Base-by-base conservation (phyloP, 257 asterid genomes). In the Coffea eugenioides region DNA sequence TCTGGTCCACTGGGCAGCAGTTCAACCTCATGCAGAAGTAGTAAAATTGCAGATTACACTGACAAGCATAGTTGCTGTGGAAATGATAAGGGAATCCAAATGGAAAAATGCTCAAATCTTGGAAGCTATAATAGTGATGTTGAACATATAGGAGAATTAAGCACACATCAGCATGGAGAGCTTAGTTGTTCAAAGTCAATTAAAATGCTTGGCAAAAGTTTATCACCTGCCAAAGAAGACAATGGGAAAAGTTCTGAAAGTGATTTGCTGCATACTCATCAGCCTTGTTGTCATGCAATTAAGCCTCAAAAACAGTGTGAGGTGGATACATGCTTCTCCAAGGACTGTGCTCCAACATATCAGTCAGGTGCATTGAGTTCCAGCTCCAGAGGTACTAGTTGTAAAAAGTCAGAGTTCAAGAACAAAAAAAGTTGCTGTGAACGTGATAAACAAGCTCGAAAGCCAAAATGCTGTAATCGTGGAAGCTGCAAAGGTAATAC, bases 301-400 rank as follows among this genome's bases (percentile, higher is more conserved):
- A 85, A 78, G 78, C 69, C 87, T 9, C 80, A 77, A 46, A 79
- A 76, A 49, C 77, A 61, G 27, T 82, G 82, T 49, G 72, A 54
- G 43, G 46, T 25, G 45, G 27, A 77, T 69, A 59, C 82, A 12
- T 75, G 85, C 81, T 82, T 83, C 41, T 72, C 90, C 64, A 41
- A 62, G 76, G 7, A 13, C 27, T 72, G 84, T 67, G 68, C 52
- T 72, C 73, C 77, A 21, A 69, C 48, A 62, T 46, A 59, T 21
- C 67, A 69, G 57, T 64, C 72, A 31, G 48, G 48, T 59, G n/a
- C 73, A 56, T 65, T 51, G 57, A 10, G n/a, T 41, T 41, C 78
- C 52, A 70, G 34, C 46, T 68, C 83, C 43, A 71, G 80, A 45
- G 81, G 75, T 31, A 27, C 27, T 27, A 76, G 18, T 7, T 74